Conservation (phyloP, 1,284 basidiomycete species). For the Sporisorium reilianum region DNA sequence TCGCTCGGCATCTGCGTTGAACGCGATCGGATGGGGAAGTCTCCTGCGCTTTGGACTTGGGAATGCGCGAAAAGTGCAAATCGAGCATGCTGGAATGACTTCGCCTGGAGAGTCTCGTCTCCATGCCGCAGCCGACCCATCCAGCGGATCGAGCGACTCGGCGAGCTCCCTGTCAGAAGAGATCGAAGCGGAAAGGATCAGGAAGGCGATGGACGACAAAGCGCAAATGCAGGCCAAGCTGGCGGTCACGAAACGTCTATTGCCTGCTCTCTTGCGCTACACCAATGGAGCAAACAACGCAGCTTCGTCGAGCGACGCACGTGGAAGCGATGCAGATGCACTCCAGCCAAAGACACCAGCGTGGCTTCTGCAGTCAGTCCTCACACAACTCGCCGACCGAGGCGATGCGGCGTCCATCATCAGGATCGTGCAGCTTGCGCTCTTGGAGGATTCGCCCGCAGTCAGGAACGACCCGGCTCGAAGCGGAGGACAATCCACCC, state of each 20-base stretch:
- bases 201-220: conserved; percentile 5
- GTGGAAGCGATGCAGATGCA: neutral
- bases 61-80: conserved; percentile 1
- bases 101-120: too few species aligned
- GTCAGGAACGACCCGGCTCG: neutral
- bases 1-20: conserved; percentile 2
- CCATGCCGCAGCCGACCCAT: neutral
- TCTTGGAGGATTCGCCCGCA: conserved; percentile 8
- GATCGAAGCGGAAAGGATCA: conserved; percentile 1
- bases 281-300: conserved; percentile 6
- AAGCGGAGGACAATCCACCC: neutral
- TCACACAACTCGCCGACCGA: conserved; percentile 28
- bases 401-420: conserved; percentile 20
- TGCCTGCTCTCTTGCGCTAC: conserved; percentile 28
- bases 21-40: conserved; percentile 30
- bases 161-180: neutral
- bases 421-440: conserved; percentile 28
- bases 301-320: neutral
- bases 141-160: neutral
- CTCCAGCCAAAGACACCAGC: conserved; percentile 15
- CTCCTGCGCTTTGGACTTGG: conserved; percentile 29
- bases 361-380: conserved; percentile 40
- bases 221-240: conserved; percentile 29
- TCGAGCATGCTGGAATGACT: neutral
- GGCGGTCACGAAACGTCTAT: conserved; percentile 28